These are phyloP conservation scores for Escallonia herrerae DNA, from an alignment of 129 eudicot species.

Conservation along the genomic window DNA sequence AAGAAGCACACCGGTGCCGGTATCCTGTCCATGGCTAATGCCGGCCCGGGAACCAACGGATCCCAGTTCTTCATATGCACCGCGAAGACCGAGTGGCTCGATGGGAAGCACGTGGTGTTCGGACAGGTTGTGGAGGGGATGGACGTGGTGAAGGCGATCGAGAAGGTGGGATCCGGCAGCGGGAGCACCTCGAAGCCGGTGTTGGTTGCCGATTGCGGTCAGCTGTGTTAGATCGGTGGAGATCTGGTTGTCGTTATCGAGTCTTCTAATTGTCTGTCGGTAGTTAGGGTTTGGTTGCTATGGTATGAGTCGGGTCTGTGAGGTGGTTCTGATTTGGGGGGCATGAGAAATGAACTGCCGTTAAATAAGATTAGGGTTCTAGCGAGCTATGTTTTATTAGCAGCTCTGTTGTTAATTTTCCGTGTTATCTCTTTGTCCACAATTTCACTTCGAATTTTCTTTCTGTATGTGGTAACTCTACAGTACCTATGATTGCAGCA, in stretches of 20 bases:
- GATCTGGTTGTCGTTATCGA: neutral
- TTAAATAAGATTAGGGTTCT: neutral
- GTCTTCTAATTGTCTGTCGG: neutral
- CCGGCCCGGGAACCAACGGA: constrained; percentile 66
- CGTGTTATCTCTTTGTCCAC: too few relatives aligned
- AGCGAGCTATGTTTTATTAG: neutral
- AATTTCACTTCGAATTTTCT: too few relatives aligned
- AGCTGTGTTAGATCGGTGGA: constrained; percentile 29
- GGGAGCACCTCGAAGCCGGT: constrained; percentile 45
- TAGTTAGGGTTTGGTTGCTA: neutral
- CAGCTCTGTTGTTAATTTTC: too few relatives aligned
- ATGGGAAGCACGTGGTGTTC: constrained; percentile 67
- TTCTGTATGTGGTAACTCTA: too few relatives aligned
- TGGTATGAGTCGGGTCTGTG: neutral
- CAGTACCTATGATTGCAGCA: too few relatives aligned
- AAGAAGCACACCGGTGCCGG: constrained; percentile 73
- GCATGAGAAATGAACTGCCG: constrained; percentile 1
- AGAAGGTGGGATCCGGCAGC: constrained; percentile 50
- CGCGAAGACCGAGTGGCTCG: constrained; percentile 61
- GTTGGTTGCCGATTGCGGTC: constrained; percentile 45
- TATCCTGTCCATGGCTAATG: constrained; percentile 52
- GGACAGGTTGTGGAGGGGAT: constrained; percentile 50
- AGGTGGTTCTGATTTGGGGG: neutral
- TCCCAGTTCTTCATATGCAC: constrained; percentile 67
- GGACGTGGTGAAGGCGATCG: constrained; percentile 55